phyloP scores from a whole-genome alignment of 2,329 filamentous ascomycete species.

The Fusarium sp. region DNA sequence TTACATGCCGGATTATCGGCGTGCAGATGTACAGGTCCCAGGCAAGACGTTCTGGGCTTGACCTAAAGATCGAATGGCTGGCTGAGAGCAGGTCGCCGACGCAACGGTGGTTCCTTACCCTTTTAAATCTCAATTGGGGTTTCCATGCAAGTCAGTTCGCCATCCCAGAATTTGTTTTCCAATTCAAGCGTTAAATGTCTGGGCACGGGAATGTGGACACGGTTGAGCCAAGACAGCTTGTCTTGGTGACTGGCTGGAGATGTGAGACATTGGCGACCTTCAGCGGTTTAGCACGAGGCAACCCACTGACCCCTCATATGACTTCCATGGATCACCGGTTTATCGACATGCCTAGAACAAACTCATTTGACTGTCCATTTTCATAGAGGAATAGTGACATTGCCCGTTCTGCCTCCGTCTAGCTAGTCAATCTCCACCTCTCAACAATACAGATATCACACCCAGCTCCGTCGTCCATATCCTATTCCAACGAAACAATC shows the following conservation, averaged over 20 bases:
- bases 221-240: background rate
- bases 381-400: background rate
- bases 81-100: background rate
- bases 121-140: background rate
- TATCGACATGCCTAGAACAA: background rate
- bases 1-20: background rate
- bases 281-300: background rate
- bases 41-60: background rate
- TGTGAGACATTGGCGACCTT: background rate
- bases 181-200: background rate
- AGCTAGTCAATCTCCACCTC: background rate
- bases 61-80: background rate
- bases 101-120: background rate
- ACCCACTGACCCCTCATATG: background rate
- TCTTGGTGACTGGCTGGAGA: background rate
- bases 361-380: background rate
- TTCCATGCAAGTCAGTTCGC: background rate
- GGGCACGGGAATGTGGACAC: background rate
- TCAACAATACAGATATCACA: background rate
- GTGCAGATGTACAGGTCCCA: background rate
- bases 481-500: slow-evolving; percentile 13
- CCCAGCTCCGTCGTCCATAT: background rate
- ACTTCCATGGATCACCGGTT: background rate
- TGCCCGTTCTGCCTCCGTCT: background rate
- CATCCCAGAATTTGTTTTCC: background rate